Percentiles rank a stretch among this genome's conserved stretches.
Conservation (phyloP, 495 filamentous ascomycete species). For the Tuber umbilicatum region DNA sequence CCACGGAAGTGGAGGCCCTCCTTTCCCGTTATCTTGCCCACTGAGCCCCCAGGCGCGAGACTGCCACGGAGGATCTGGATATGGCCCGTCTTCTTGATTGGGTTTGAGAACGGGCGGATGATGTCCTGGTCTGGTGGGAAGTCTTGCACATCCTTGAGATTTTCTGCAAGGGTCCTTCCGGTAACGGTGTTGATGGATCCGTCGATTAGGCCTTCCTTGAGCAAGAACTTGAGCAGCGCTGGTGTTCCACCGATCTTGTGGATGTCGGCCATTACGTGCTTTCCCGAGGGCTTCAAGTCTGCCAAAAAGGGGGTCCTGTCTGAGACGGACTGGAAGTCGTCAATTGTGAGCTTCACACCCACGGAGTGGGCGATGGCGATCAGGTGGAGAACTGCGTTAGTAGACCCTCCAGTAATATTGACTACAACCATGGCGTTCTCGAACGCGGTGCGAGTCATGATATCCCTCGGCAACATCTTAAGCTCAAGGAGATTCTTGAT, state of each 20-base stretch:
- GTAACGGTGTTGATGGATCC: constrained; percentile 88
- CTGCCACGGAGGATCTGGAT: constrained; percentile 93
- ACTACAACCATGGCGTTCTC: constrained; percentile 95
- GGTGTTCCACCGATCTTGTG: constrained; percentile 88
- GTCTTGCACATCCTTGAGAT: constrained; percentile 67
- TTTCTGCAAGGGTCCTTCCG: constrained; percentile 86
- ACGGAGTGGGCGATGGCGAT: constrained; percentile 94
- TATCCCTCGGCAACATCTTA: constrained; percentile 82
- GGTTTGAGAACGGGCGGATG: constrained; percentile 83
- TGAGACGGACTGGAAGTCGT: constrained; percentile 94
- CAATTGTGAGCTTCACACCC: constrained; percentile 86
- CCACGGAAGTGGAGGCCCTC: constrained; percentile 85
- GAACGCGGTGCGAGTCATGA: constrained; percentile 84
- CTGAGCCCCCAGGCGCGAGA: constrained; percentile 81
- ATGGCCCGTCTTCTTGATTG: constrained; percentile 89
- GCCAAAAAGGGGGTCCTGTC: constrained; percentile 89
- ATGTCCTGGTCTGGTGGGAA: constrained; percentile 82
- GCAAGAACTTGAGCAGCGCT: constrained; percentile 79
- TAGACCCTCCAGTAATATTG: constrained; percentile 91
- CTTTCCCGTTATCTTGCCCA: constrained; percentile 98
- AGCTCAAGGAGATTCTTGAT: constrained; percentile 80
- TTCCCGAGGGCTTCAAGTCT: constrained; percentile 93
- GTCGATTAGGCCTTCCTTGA: constrained; percentile 82
- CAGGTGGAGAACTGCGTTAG: constrained; percentile 93
- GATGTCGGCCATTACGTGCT: constrained; percentile 92